phyloP scores from a whole-genome alignment of 371 early-diverging fungal species.

The Zychaea mexicana region DNA sequence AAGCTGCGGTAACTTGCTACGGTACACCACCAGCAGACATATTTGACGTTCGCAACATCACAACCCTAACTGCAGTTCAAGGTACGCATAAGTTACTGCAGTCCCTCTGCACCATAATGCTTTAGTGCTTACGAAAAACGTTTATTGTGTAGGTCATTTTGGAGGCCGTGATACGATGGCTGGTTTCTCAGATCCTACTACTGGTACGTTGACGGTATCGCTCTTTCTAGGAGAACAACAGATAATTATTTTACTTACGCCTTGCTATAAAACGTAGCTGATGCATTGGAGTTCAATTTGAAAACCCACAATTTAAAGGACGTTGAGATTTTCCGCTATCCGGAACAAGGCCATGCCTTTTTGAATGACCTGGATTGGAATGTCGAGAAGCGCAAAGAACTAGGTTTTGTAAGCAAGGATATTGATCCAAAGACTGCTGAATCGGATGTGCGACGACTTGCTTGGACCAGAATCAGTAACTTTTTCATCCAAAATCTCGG shows the following conservation, averaged over 20 bases:
- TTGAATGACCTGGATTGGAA: constrained; percentile 51
- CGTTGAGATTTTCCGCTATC: constrained; percentile 41
- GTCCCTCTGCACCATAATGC: too few relatives aligned
- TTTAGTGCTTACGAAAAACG: too few relatives aligned
- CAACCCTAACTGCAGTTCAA: constrained; percentile 48
- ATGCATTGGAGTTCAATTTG: constrained; percentile 26
- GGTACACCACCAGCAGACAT: constrained; percentile 45
- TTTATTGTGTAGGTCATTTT: constrained; percentile 49
- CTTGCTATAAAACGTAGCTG: too few relatives aligned
- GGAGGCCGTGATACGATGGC: constrained; percentile 43
- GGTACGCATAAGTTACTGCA: too few relatives aligned
- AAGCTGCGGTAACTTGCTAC: constrained; percentile 52
- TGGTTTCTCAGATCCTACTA: constrained; percentile 48
- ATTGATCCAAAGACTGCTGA: constrained; percentile 32
- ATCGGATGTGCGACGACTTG: constrained; percentile 30
- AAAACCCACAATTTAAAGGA: constrained; percentile 21
- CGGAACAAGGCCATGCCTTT: constrained; percentile 55
- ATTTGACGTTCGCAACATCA: constrained; percentile 45
- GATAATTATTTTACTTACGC: constrained; percentile 3
- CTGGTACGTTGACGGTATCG: constrained; percentile 24
- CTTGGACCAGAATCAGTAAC: constrained; percentile 46
- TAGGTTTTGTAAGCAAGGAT: constrained; percentile 37
- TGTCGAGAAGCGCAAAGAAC: constrained; percentile 37
- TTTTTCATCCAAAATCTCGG: constrained; percentile 46
- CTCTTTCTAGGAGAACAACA: neutral